Percentiles rank a stretch among this genome's conserved stretches.
Evolutionary conservation across 371 early-diverging fungal species (phyloP).

Genomic region (Lichtheimia hyalospora): DNA sequence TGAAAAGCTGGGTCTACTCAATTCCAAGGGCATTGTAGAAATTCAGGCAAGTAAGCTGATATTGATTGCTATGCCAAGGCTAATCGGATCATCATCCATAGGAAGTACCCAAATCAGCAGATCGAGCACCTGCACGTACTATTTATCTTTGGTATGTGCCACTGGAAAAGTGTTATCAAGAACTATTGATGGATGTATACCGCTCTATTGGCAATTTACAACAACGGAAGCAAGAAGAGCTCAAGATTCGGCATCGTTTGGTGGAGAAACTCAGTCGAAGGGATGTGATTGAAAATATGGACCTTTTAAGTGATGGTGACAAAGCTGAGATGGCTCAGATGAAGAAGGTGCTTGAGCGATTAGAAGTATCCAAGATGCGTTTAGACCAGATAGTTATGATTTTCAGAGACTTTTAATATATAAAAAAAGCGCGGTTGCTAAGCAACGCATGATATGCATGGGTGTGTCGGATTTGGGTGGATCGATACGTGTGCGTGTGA

Average conservation of each 20-base stretch:
- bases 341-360: conserved; percentile 47
- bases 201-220: conserved; percentile 69
- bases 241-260: conserved; percentile 54
- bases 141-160: conserved; percentile 83
- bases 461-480: no score
- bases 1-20: conserved; percentile 67
- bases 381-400: conserved; percentile 70
- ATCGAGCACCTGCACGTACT: conserved; percentile 85
- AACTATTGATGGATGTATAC: conserved; percentile 63
- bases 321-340: conserved; percentile 53
- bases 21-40: conserved; percentile 71
- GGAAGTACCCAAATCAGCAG: conserved; percentile 86
- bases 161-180: conserved; percentile 59
- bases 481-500: no score
- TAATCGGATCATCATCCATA: conserved; percentile 13
- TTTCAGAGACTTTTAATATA: conserved; percentile 62
- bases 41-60: conserved; percentile 55
- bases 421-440: background rate
- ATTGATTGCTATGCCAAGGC: background rate
- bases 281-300: conserved; percentile 68
- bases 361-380: conserved; percentile 63
- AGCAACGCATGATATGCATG: no score
- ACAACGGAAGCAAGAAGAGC: conserved; percentile 67
- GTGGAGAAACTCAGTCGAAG: conserved; percentile 76
- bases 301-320: conserved; percentile 61